These are phyloP conservation scores for Mrakia frigida DNA, from an alignment of 768 basidiomycete species.

Conservation along the genomic window DNA sequence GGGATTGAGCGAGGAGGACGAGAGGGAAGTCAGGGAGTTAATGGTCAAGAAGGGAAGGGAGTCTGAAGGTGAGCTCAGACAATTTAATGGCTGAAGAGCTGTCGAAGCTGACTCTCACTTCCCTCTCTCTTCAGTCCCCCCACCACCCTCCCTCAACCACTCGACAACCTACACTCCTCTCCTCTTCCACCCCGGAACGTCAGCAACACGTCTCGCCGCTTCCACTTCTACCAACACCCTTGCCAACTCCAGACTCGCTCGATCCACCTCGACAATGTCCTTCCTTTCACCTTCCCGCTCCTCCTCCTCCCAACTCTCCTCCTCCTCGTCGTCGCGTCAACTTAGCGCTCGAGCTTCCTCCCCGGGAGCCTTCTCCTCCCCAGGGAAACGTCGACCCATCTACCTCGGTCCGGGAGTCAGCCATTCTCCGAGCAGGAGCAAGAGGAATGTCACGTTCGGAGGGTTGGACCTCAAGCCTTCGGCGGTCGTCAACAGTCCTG, in stretches of 20 bases:
- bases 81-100: background rate
- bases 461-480: background rate
- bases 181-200: constrained; percentile 27
- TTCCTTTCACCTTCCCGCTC: constrained; percentile 30
- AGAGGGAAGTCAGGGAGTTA: background rate
- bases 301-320: background rate
- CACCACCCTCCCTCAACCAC: background rate
- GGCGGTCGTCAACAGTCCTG: constrained; percentile 13
- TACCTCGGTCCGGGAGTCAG: constrained; percentile 29
- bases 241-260: constrained; percentile 15
- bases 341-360: background rate
- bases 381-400: constrained; percentile 26
- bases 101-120: background rate
- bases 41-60: background rate
- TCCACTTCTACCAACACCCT: constrained; percentile 5
- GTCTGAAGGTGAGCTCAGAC: background rate
- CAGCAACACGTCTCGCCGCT: background rate
- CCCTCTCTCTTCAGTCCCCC: background rate
- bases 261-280: constrained; percentile 19
- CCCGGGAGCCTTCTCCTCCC: background rate
- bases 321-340: background rate
- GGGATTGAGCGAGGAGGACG: background rate
- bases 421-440: constrained; percentile 5
- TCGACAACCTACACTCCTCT: background rate
- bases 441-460: constrained; percentile 22